Base-by-base conservation (phyloP, 2,329 filamentous ascomycete genomes). In the Neoscytalidium dimidiatum region DNA sequence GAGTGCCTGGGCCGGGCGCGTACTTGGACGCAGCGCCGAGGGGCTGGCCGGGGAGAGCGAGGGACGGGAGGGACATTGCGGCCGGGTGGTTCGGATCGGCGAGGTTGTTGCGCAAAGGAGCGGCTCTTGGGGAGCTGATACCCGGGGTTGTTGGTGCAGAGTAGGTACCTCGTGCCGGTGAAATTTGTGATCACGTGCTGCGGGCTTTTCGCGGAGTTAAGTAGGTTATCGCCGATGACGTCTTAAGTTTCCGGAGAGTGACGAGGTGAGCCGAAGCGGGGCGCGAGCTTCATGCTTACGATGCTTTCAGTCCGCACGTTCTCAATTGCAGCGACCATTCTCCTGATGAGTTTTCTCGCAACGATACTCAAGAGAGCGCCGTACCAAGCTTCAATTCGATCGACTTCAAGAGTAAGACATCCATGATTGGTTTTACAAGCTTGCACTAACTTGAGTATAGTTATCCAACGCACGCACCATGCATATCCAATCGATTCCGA, bases 401-500 rank as follows among this genome's bases (percentile, higher is more conserved):
- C 23, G 28, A 64, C 13, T 23, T 17, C 62, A 1, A 64, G 51
- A 48, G 62, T 64, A 41, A 14, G 31, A 1, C 17, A 9, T 26
- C 11, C 9, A 26, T 1, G 2, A 38, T 21, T 8, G 7, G 6
- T 14, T 23, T 5, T 29, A 23, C 11, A 31, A 51, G 52, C 44
- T 49, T 17, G 8, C 6, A 14, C 52, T 64, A 43, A 64, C 62
- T 4, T 4, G 35, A 9, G 31, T n/a, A 6, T 64, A 64, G 62
- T 43, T 31, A 41, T 48, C 69, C 48, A 65, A 68, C 31, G 63
- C 71, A 68, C 84, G 85, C 80, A 80, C 81, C 70, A 95, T 95
- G 92, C 91, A 94, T 86, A 90, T 94, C 81, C 86, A 92, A 79
- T 91, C 90, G 70, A 94, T 95, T 79, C 91, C 91, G 65, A 94